Conservation (phyloP, 768 basidiomycete species). For the Pisolithus sp. region DNA sequence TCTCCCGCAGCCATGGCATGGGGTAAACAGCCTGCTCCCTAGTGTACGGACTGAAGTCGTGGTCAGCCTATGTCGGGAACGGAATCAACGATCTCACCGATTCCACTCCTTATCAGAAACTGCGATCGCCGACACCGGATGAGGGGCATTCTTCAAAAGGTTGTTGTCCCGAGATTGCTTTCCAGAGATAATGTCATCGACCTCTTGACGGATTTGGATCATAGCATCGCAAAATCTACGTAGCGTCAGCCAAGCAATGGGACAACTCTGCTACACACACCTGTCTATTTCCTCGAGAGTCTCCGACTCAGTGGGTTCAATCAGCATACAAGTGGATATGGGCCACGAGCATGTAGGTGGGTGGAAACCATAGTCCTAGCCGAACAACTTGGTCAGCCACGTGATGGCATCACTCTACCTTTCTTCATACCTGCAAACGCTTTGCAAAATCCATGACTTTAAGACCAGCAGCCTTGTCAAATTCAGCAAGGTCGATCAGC, state of each 20-base stretch:
- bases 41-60: constrained; percentile 65
- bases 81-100: constrained; percentile 40
- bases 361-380: constrained; percentile 86
- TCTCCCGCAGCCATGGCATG: constrained; percentile 69
- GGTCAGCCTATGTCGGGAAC: constrained; percentile 5
- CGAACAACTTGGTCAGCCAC: background rate
- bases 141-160: constrained; percentile 89
- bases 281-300: constrained; percentile 88
- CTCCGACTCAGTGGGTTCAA: constrained; percentile 97
- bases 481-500: constrained; percentile 91
- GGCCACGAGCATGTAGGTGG: constrained; percentile 99
- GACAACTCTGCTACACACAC: constrained; percentile 28
- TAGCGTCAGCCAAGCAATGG: background rate
- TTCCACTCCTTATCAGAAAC: constrained; percentile 82
- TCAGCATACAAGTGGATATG: constrained; percentile 93
- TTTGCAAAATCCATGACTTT: constrained; percentile 98
- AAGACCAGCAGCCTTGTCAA: constrained; percentile 81
- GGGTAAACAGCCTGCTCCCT: constrained; percentile 91
- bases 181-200: constrained; percentile 78
- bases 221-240: constrained; percentile 94
- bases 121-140: constrained; percentile 70
- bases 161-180: constrained; percentile 91
- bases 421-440: constrained; percentile 70
- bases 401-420: background rate
- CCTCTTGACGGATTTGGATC: constrained; percentile 93